A percentile compares a stretch with the other conserved stretches of the same genome.
Evolutionary conservation across 345 rosid species (phyloP).

Genomic region (Clausena lansium): DNA sequence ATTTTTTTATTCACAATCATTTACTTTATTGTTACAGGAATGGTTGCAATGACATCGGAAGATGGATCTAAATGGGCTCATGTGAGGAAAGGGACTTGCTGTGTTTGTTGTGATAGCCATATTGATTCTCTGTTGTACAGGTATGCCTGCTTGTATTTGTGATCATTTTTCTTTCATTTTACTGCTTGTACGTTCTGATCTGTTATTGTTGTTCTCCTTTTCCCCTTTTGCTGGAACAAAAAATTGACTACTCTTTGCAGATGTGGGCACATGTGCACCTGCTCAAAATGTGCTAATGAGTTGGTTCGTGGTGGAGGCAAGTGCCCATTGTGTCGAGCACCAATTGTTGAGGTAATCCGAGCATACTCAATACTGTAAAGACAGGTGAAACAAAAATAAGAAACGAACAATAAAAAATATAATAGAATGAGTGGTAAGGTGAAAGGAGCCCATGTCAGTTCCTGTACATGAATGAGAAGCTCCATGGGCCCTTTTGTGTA

Average conservation of each 20-base stretch:
- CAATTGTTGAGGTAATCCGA: constrained; percentile 86
- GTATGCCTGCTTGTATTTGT: constrained; percentile 31
- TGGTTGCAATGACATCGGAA: constrained; percentile 69
- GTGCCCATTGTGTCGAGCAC: constrained; percentile 97
- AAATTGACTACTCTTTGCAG: constrained; percentile 33
- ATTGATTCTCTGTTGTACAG: constrained; percentile 96
- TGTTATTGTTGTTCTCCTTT: not conserved
- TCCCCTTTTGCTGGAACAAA: not conserved
- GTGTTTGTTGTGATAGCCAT: constrained; percentile 93
- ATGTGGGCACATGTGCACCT: constrained; percentile 99
- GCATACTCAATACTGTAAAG: constrained; percentile 94
- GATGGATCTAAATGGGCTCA: constrained; percentile 94
- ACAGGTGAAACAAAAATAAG: not conserved
- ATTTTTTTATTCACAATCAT: not conserved
- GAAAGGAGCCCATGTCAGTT: constrained; percentile 10
- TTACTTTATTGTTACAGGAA: constrained; percentile 38
- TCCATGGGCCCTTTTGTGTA: constrained; percentile 17
- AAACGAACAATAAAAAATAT: constrained; percentile 8
- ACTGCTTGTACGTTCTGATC: not conserved
- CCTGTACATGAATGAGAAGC: constrained; percentile 12
- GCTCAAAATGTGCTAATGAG: constrained; percentile 92
- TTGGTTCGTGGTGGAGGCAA: constrained; percentile 86
- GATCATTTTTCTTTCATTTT: not conserved
- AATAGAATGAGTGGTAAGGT: constrained; percentile 23
- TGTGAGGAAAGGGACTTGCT: constrained; percentile 93